phyloP scores from a whole-genome alignment of 768 basidiomycete species.

The Gyrodon lividus region DNA sequence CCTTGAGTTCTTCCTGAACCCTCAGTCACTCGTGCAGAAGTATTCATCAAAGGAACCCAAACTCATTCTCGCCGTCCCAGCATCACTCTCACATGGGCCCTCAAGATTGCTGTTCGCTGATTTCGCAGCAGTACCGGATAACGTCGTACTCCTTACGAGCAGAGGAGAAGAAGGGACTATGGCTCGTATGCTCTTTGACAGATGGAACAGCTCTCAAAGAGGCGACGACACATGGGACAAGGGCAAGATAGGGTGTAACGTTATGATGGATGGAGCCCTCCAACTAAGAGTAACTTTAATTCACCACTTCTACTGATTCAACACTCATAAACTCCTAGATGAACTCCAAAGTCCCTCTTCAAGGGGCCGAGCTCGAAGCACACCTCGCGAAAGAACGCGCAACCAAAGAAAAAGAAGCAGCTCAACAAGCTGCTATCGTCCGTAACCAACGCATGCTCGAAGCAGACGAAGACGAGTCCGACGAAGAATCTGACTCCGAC shows the following conservation, averaged over 20 bases:
- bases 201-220: conserved; percentile 84
- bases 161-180: conserved; percentile 81
- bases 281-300: conserved; percentile 55
- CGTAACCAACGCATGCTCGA: conserved; percentile 88
- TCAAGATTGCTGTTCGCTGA: conserved; percentile 84
- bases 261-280: conserved; percentile 76
- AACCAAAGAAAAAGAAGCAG: conserved; percentile 80
- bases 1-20: conserved; percentile 88
- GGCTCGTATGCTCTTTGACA: conserved; percentile 73
- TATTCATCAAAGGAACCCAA: conserved; percentile 90
- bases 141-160: conserved; percentile 83
- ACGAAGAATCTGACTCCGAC: conserved; percentile 63
- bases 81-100: conserved; percentile 89
- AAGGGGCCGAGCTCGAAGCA: conserved; percentile 84
- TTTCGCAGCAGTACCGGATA: conserved; percentile 80
- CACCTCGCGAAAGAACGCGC: conserved; percentile 73
- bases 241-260: conserved; percentile 82
- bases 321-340: conserved; percentile 48
- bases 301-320: background rate
- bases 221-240: conserved; percentile 83
- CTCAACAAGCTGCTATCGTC: conserved; percentile 78
- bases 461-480: conserved; percentile 89
- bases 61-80: conserved; percentile 89
- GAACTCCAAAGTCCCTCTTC: conserved; percentile 84
- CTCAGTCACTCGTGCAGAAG: conserved; percentile 73